These are phyloP conservation scores for Monotropa hypopitys DNA, from an alignment of 179 eudicot genomes.

Conservation along the genomic window DNA sequence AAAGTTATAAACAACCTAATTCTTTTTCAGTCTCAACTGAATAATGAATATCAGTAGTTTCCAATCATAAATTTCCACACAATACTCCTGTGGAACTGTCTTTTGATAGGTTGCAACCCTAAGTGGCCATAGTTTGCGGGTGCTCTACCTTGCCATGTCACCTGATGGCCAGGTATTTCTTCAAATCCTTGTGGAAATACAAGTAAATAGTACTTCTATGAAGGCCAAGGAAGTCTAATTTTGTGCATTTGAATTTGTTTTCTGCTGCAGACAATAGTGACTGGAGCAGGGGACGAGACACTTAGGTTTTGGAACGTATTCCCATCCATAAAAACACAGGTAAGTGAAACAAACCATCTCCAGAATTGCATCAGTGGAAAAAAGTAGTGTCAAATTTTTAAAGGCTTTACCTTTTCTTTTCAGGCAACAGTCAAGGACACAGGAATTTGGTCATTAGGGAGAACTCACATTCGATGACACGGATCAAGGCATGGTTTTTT, in stretches of 20 bases:
- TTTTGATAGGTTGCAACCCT: slow-evolving; percentile 73
- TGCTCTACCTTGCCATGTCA: slow-evolving; percentile 81
- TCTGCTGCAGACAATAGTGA: slow-evolving; percentile 71
- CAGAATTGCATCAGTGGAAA: neutral
- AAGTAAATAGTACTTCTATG: neutral
- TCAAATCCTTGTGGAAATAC: neutral
- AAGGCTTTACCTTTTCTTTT: neutral
- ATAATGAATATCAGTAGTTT: neutral
- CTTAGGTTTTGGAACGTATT: slow-evolving; percentile 88
- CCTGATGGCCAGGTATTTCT: slow-evolving; percentile 90
- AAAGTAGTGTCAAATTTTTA: neutral
- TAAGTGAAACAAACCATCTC: slow-evolving; percentile 16
- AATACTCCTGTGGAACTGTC: neutral
- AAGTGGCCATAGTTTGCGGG: slow-evolving; percentile 88
- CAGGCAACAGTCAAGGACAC: slow-evolving; percentile 79
- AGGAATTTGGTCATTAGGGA: slow-evolving; percentile 84
- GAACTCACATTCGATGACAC: slow-evolving; percentile 61
- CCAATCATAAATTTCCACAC: neutral
- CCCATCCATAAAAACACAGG: slow-evolving; percentile 77
- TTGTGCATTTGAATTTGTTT: neutral
- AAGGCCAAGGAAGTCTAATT: neutral
- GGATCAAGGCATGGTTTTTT: too few relatives aligned
- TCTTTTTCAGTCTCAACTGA: neutral
- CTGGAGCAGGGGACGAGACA: slow-evolving; percentile 97
- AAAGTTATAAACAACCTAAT: neutral